A percentile compares a stretch with the other conserved stretches of the same genome.
phyloP scores from a whole-genome alignment of 202 grass and related monocot genomes.

The Schoenoplectus triqueter region DNA sequence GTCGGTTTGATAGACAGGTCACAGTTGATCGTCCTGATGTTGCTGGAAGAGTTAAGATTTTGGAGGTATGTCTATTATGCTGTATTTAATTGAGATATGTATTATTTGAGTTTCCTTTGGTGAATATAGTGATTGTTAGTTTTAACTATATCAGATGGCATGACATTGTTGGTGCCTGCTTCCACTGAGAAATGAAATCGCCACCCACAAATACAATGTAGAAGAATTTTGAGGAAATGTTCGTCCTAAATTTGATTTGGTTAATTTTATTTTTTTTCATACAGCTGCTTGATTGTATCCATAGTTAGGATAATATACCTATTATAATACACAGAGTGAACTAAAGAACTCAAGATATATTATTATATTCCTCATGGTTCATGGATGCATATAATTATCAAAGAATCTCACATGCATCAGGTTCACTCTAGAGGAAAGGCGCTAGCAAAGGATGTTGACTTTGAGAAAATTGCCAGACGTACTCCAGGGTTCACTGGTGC shows the following conservation, averaged over 20 bases:
- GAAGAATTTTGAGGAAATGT: neutral
- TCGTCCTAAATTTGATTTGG: neutral
- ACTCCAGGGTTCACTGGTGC: slow-evolving; percentile 97
- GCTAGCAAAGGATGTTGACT: slow-evolving; percentile 90
- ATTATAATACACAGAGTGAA: neutral
- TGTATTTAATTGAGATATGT: neutral
- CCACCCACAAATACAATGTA: neutral
- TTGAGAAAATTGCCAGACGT: slow-evolving; percentile 93
- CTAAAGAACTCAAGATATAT: neutral
- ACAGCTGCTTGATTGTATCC: neutral
- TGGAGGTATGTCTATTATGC: slow-evolving; percentile 51
- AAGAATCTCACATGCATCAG: slow-evolving; percentile 43
- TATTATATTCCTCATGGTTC: neutral
- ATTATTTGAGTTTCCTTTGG: neutral
- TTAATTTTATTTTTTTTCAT: too few species aligned
- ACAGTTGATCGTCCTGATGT: slow-evolving; percentile 90
- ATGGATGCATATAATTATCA: neutral
- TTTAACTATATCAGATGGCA: slow-evolving; percentile 1
- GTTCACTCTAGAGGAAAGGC: slow-evolving; percentile 97
- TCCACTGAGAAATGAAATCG: neutral
- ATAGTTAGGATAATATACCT: neutral
- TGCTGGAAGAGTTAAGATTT: slow-evolving; percentile 75
- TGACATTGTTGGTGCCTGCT: neutral
- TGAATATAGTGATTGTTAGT: neutral
- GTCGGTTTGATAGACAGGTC: slow-evolving; percentile 89